Percentiles rank a stretch among this genome's conserved stretches.
Conservation (phyloP, 1,139 yeast genomes). For the Magnusiomyces suaveolens region DNA sequence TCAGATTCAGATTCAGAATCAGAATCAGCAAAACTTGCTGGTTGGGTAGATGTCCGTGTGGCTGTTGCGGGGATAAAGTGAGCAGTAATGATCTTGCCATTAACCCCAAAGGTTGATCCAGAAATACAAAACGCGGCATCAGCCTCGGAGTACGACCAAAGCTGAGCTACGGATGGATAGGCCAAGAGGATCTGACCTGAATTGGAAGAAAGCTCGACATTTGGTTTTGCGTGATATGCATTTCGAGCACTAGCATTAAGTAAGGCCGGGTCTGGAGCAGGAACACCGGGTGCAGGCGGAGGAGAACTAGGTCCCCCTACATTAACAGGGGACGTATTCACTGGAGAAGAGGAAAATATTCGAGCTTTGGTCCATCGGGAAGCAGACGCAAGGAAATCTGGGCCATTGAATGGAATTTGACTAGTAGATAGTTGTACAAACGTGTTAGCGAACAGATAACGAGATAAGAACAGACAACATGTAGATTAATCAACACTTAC, state of each 20-base stretch:
- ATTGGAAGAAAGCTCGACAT: constrained; percentile 10
- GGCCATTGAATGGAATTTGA: constrained; percentile 21
- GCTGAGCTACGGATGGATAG: constrained; percentile 19
- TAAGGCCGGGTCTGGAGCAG: constrained; percentile 10
- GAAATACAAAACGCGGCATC: constrained; percentile 15
- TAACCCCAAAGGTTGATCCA: constrained; percentile 19
- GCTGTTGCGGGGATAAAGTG: constrained; percentile 10
- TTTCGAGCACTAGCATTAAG: constrained; percentile 5
- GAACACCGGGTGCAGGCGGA: constrained; percentile 10
- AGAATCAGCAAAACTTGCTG: neutral
- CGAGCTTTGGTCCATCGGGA: constrained; percentile 25
- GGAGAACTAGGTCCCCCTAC: constrained; percentile 15
- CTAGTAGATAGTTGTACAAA: neutral
- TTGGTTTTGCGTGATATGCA: constrained; percentile 13
- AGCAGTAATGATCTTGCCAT: constrained; percentile 19
- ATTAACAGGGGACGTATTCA: neutral
- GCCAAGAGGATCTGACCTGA: constrained; percentile 18
- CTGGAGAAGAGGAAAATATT: constrained; percentile 16
- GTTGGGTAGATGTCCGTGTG: neutral
- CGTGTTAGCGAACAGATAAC: too few relatives aligned
- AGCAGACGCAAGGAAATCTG: constrained; percentile 22
- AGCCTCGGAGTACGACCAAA: constrained; percentile 19
- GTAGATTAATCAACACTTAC: constrained; percentile 10
- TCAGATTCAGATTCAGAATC: neutral
- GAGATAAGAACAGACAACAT: neutral